Evolutionary conservation across 768 basidiomycete species (phyloP).

Genomic region (Mycena leptocephala): DNA sequence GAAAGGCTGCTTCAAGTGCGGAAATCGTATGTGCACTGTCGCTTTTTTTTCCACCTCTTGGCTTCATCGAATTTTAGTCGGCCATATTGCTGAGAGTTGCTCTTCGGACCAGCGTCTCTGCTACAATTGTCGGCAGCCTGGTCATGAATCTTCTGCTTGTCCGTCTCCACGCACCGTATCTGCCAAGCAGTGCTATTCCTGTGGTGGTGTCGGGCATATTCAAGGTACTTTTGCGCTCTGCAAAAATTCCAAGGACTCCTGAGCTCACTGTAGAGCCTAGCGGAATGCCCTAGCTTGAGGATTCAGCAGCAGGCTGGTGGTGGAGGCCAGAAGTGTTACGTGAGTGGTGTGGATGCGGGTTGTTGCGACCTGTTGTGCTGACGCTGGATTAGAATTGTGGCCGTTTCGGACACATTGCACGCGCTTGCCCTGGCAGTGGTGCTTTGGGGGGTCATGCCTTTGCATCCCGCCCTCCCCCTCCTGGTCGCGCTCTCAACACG

Average conservation of each 20-base stretch:
- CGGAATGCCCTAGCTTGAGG: slow-evolving; percentile 88
- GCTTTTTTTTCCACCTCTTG: slow-evolving; percentile 29
- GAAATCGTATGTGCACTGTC: slow-evolving; percentile 78
- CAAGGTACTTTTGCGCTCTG: slow-evolving; percentile 58
- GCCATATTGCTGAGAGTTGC: slow-evolving; percentile 95
- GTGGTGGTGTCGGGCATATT: slow-evolving; percentile 87
- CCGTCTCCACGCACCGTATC: slow-evolving; percentile 87
- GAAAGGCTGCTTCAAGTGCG: slow-evolving; percentile 96
- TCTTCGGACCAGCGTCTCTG: slow-evolving; percentile 91
- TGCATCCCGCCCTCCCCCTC: slow-evolving; percentile 79
- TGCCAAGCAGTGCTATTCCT: slow-evolving; percentile 94
- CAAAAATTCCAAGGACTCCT: not conserved
- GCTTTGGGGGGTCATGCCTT: slow-evolving; percentile 61
- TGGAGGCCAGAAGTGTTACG: slow-evolving; percentile 88
- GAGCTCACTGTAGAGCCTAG: slow-evolving; percentile 48
- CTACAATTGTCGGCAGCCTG: slow-evolving; percentile 96
- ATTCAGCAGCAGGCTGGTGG: slow-evolving; percentile 68
- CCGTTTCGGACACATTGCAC: slow-evolving; percentile 88
- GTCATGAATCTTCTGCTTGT: slow-evolving; percentile 92
- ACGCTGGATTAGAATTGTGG: slow-evolving; percentile 76
- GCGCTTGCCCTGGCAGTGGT: slow-evolving; percentile 75
- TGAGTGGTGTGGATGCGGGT: slow-evolving; percentile 53
- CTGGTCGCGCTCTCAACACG: slow-evolving; percentile 83
- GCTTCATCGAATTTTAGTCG: slow-evolving; percentile 67
- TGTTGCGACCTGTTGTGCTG: slow-evolving; percentile 22